Evolutionary conservation across 192 early-diverging fungal genomes (phyloP).

Genomic region (Coemansia reversa): DNA sequence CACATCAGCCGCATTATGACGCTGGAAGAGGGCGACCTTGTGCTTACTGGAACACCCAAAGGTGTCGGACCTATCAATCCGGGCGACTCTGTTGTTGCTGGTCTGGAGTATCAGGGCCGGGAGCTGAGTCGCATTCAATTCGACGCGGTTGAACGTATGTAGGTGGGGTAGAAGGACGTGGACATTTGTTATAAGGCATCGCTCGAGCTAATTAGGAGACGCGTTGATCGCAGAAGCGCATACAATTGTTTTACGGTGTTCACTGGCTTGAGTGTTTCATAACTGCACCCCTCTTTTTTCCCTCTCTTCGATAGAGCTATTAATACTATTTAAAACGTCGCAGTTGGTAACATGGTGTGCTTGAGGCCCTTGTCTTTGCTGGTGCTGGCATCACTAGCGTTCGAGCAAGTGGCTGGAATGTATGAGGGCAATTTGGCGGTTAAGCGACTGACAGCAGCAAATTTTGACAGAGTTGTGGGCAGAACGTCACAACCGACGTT

Average conservation of each 20-base stretch:
- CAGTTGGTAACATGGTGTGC: conserved; percentile 3
- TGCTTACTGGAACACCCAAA: conserved; percentile 88
- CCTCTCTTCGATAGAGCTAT: not conserved
- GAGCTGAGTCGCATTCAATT: conserved; percentile 51
- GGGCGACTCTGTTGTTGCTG: conserved; percentile 79
- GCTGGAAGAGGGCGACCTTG: conserved; percentile 84
- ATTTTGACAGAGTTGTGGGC: conserved; percentile 65
- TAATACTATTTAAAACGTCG: too few relatives aligned
- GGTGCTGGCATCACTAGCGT: conserved; percentile 15
- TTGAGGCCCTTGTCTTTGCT: conserved; percentile 1
- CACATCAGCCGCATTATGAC: conserved; percentile 85
- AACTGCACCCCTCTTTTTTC: not conserved
- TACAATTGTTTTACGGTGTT: not conserved
- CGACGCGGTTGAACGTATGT: conserved; percentile 27
- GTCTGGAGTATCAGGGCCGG: conserved; percentile 54
- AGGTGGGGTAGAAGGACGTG: not conserved
- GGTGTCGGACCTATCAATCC: conserved; percentile 81
- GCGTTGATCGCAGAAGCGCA: not conserved
- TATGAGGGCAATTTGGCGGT: conserved; percentile 61
- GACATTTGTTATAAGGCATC: not conserved
- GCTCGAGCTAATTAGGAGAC: not conserved
- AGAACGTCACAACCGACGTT: conserved; percentile 71
- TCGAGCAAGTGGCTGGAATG: conserved; percentile 42
- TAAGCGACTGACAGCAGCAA: conserved; percentile 56
- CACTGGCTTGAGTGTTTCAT: not conserved